A percentile compares a stretch with the other conserved stretches of the same genome.
Conservation (phyloP, 805 yeast genomes). For the Hagleromyces aurorensis region DNA sequence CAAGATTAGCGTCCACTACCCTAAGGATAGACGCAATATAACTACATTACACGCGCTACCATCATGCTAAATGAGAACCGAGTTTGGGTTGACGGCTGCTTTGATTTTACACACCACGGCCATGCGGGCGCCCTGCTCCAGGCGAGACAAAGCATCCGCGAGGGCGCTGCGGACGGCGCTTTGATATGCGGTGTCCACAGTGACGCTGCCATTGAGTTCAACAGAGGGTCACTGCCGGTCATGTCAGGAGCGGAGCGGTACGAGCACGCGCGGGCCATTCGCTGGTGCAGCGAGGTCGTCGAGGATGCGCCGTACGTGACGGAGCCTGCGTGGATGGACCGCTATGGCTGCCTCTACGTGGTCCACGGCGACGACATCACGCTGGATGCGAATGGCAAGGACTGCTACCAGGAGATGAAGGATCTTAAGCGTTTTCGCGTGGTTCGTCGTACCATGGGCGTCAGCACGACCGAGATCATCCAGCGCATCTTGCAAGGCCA, state of each 20-base stretch:
- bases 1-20: no score
- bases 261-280: conserved; percentile 80
- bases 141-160: conserved; percentile 75
- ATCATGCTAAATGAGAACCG: conserved; percentile 32
- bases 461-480: conserved; percentile 90
- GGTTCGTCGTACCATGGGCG: conserved; percentile 91
- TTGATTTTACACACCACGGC: conserved; percentile 96
- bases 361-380: conserved; percentile 98
- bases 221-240: conserved; percentile 95
- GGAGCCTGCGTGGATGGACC: conserved; percentile 62
- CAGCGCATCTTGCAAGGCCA: conserved; percentile 58
- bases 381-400: conserved; percentile 91
- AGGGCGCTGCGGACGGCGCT: conserved; percentile 43
- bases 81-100: conserved; percentile 97
- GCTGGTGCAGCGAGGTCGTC: conserved; percentile 74
- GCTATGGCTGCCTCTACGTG: conserved; percentile 74
- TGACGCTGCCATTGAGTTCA: conserved; percentile 72
- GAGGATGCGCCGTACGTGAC: conserved; percentile 91
- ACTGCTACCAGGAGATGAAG: conserved; percentile 80
- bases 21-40: no score
- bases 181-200: conserved; percentile 67
- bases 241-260: conserved; percentile 77
- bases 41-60: no score
- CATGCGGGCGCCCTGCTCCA: conserved; percentile 96
- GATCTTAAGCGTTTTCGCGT: conserved; percentile 78